Conservation (phyloP, 129 eudicot genomes). For the carrot (Daucus carota) region DNA sequence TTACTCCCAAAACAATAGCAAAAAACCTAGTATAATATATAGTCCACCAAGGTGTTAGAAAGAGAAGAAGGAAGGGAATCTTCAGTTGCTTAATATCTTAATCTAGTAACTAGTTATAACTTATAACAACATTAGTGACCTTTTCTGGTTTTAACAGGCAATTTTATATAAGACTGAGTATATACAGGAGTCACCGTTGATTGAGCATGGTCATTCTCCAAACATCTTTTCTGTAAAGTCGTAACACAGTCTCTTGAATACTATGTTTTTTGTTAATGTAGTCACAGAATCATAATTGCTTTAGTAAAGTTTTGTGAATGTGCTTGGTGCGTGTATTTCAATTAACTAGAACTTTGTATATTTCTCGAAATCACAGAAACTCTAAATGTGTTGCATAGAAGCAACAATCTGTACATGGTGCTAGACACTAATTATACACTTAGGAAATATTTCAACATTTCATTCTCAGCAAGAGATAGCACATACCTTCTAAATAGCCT, state of each 20-base stretch:
- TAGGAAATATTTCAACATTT: not conserved
- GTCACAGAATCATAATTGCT: not conserved
- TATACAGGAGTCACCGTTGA: not conserved
- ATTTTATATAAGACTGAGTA: not conserved
- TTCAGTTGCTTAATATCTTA: not conserved
- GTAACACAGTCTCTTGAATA: not conserved
- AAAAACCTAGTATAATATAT: not conserved
- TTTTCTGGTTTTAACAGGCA: not conserved
- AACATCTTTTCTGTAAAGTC: not conserved
- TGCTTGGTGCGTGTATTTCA: no score
- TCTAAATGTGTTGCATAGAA: not conserved
- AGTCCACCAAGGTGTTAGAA: not conserved
- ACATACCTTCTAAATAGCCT: no score
- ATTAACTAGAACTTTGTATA: no score
- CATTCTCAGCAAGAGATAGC: not conserved
- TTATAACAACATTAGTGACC: not conserved
- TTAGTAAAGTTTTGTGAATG: not conserved
- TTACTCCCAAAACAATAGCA: not conserved
- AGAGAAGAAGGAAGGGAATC: not conserved
- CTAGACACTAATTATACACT: not conserved
- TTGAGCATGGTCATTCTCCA: not conserved
- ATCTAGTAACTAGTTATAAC: not conserved
- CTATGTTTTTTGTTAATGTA: not conserved
- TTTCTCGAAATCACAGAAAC: no score
- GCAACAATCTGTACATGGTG: not conserved